These are phyloP conservation scores for Protea cynaroides DNA, from an alignment of 164 flowering plant species.

Conservation along the genomic window DNA sequence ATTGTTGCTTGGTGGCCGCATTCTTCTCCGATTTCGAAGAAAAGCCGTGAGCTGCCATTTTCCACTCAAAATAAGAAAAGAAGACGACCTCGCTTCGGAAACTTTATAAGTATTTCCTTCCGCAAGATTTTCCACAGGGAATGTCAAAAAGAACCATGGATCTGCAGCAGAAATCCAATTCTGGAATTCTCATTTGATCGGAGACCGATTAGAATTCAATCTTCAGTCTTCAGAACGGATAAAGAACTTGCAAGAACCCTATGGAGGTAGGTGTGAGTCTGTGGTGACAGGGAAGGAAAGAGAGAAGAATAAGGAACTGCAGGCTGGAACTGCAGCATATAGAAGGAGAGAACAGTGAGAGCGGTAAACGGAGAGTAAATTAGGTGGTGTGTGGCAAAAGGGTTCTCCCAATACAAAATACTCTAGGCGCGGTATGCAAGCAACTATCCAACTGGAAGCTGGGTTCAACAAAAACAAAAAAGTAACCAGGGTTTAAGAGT, in stretches of 20 bases:
- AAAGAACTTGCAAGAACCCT: not conserved
- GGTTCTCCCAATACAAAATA: not conserved
- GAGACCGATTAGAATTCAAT: not conserved
- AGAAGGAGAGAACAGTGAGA: not conserved
- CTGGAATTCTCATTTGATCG: constrained; percentile 6
- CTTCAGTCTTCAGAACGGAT: not conserved
- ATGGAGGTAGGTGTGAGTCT: not conserved
- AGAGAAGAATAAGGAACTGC: not conserved
- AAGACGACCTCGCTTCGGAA: not conserved
- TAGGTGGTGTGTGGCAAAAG: constrained; percentile 10
- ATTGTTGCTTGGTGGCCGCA: constrained; percentile 35
- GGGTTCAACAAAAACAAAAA: no score
- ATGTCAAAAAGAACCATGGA: constrained; percentile 4
- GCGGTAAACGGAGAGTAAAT: constrained; percentile 32
- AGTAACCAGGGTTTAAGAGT: no score
- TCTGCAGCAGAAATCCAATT: not conserved
- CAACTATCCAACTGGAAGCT: no score
- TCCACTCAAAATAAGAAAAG: not conserved
- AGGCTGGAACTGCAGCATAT: not conserved
- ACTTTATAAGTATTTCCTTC: constrained; percentile 19
- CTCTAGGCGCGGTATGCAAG: not conserved
- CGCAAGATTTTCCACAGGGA: not conserved
- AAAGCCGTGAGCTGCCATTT: constrained; percentile 46
- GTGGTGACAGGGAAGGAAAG: not conserved
- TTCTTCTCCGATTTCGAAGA: constrained; percentile 49